Evolutionary conservation across 2,329 filamentous ascomycete genomes (phyloP), one percentile per base, ranked within the genome.

Genomic region (Penicillium sp.): DNA sequence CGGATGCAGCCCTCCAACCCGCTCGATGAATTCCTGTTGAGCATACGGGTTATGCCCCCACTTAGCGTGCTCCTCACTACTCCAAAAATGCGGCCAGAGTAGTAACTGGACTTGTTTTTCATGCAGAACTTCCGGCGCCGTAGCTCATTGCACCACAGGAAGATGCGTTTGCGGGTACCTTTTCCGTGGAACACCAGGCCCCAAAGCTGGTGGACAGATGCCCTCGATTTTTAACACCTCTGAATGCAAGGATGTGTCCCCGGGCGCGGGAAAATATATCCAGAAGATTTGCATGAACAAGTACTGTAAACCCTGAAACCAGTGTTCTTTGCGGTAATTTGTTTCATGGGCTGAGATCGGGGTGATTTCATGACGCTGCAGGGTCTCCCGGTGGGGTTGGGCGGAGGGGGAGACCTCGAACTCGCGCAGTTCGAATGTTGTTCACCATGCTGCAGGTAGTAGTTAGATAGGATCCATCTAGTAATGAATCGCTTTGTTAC

Each of bases 1-100:
- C 7, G 1, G 6, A 11, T 13, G 9, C 6, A 38, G 11, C 8
- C 9, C 35, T 11, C 11, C 35, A 7, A 38, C 9, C 7, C 35
- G 35, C 35, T 9, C 35, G 35, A 38, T 7, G 8, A 38, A 47
- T 19, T 19, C 21, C 45, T 47, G 7, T 8, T 47, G n/a, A 47
- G 45, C 45, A 47, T 47, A 47, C 5, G 45, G 45, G 19, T 21
- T 19, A 47, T 47, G 45, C 23, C 48, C 2, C 6, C 21, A 50
- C 26, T 50, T 23, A n/a, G 48, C 48, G 9, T 31, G 11, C 48
- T 50, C 45, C 15, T 19, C 4, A 23, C 19, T 19, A 4, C 45
- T 13, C 45, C 45, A 47, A 15, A 47, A 47, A 35, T 51, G 49
- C 13, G 49, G 49, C 49, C 49, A 51, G 29, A 51, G 49, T 13